Evolutionary conservation across 2,329 filamentous ascomycete species (phyloP).

Genomic region (Ophiostoma australiae): DNA sequence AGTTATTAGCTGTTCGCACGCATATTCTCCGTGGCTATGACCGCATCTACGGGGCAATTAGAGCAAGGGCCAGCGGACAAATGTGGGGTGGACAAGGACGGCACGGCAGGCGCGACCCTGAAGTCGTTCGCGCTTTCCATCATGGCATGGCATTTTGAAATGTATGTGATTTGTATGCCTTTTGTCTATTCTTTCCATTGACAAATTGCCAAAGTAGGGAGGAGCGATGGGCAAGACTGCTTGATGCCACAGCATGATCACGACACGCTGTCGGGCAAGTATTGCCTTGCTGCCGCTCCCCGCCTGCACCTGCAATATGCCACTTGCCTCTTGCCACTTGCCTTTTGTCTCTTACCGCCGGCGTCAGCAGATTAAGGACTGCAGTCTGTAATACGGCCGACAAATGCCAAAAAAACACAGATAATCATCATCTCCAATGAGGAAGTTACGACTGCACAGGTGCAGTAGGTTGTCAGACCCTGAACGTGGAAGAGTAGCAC

Average conservation of each 20-base stretch:
- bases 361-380: not conserved
- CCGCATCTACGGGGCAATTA: conserved; percentile 13
- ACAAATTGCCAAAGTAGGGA: not conserved
- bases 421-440: not conserved
- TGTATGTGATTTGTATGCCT: no score
- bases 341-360: no score
- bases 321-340: no score
- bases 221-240: not conserved
- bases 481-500: not conserved
- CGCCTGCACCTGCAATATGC: not conserved
- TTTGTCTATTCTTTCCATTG: not conserved
- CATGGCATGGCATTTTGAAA: not conserved
- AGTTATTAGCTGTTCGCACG: not conserved
- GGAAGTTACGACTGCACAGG: not conserved
- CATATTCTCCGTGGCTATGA: conserved; percentile 4
- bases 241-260: not conserved
- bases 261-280: not conserved
- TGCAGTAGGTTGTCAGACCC: not conserved
- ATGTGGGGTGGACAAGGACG: conserved; percentile 17
- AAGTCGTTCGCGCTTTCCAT: not conserved
- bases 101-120: not conserved
- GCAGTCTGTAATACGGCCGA: not conserved
- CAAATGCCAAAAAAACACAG: not conserved
- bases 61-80: conserved; percentile 14
- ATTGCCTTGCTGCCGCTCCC: not conserved